phyloP scores from a whole-genome alignment of 1,139 yeast genomes.

The Nadsonia starkeyi-henricii region DNA sequence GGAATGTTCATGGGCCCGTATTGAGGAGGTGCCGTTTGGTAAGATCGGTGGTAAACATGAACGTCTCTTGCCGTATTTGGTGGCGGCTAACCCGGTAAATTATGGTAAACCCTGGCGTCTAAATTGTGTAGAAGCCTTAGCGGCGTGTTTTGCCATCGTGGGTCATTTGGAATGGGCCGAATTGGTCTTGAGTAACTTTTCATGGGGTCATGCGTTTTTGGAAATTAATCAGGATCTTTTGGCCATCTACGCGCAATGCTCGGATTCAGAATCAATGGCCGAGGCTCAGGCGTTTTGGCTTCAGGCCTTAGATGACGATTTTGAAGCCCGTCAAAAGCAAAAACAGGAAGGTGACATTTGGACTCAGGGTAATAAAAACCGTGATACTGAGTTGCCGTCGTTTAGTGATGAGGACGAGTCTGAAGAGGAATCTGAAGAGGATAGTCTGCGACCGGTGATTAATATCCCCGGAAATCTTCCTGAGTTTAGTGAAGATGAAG shows the following conservation, averaged over 20 bases:
- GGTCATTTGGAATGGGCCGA: constrained; percentile 88
- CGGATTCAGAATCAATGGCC: constrained; percentile 63
- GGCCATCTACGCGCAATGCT: constrained; percentile 60
- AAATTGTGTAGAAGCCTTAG: constrained; percentile 94
- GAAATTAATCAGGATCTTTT: constrained; percentile 70
- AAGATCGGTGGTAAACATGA: constrained; percentile 89
- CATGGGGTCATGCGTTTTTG: constrained; percentile 86
- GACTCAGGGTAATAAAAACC: neutral
- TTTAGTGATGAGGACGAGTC: neutral
- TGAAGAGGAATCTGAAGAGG: neutral
- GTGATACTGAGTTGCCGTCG: neutral
- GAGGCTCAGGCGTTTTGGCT: constrained; percentile 70
- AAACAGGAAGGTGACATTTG: neutral
- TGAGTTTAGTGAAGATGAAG: neutral
- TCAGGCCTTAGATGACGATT: constrained; percentile 48
- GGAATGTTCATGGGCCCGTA: constrained; percentile 96
- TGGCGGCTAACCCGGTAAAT: constrained; percentile 94
- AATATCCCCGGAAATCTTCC: neutral
- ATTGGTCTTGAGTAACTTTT: constrained; percentile 57
- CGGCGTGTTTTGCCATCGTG: constrained; percentile 92
- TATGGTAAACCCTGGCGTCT: constrained; percentile 94
- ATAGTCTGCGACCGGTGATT: neutral
- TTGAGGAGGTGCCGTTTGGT: constrained; percentile 87
- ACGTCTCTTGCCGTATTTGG: constrained; percentile 74
- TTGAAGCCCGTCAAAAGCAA: neutral